Evolutionary conservation across 2,329 filamentous ascomycete species (phyloP), one percentile per base, ranked within the genome.

Genomic region (Biscogniauxia mediterranea): DNA sequence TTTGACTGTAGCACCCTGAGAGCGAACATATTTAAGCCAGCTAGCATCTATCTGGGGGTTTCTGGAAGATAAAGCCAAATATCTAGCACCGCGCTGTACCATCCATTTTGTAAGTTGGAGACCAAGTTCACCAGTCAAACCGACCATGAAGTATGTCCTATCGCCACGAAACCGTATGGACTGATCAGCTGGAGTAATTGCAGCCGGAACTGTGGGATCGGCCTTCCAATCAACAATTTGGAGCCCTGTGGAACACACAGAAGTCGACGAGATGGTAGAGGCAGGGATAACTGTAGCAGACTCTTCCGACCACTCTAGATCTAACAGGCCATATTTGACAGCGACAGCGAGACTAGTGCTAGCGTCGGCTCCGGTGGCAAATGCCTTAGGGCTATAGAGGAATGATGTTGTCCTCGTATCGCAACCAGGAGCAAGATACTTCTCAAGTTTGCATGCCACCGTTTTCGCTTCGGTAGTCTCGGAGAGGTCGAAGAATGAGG

Each of bases 91-190:
- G 1, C 52, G 59, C 0, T 56, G 8, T 17, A 51, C 55, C 65
- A 67, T 67, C 63, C 63, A 67, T 11, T 64, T 42, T 5, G 56
- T 57, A 5, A 67, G 60, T 1, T 59, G 60, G 0, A 59, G 42
- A 7, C 65, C 65, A 13, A 67, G 55, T 6, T 54, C 58, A 3
- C 63, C 65, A 1, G 58, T 57, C 1, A 67, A 50, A 2, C 65
- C 65, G 19, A 60, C 58, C 1, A 67, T 57, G 52, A 56, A 63
- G 19, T 64, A 67, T 3, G 63, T 67, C 17, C 17, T 49, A 46
- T 57, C 56, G 9, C 42, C 46, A 13, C 57, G 51, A 51, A 58
- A 58, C 21, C 32, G 52, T 11, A 58, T 54, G 26, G 32, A 46
- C 21, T 54, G n/a, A n/a, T 58, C 57, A 5, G 57, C 57, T 13